Percentiles rank a stretch among this genome's conserved stretches.
phyloP scores from a whole-genome alignment of 2,329 filamentous ascomycete species.

The Calonectria ilicicola region DNA sequence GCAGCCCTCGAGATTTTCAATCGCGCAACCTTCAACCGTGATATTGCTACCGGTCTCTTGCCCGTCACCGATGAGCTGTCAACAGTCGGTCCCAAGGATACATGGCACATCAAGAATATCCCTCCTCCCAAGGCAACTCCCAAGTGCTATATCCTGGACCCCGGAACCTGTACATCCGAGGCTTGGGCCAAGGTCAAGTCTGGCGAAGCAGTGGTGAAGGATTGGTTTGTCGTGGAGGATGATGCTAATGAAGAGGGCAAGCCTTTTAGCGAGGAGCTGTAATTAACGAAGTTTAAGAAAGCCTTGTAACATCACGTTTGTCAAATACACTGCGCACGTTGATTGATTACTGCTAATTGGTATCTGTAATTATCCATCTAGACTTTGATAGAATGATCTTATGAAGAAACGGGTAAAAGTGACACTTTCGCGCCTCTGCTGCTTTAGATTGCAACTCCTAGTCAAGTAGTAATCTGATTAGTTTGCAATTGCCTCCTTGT shows the following conservation, averaged over 20 bases:
- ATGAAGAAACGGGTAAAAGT: too few relatives aligned
- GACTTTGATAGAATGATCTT: too few relatives aligned
- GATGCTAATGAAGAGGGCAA: background rate
- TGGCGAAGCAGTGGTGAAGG: slow-evolving; percentile 63
- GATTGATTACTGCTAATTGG: background rate
- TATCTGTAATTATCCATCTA: too few relatives aligned
- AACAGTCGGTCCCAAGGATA: slow-evolving; percentile 63
- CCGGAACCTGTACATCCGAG: slow-evolving; percentile 67
- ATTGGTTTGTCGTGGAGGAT: slow-evolving; percentile 46
- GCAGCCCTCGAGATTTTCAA: slow-evolving; percentile 69
- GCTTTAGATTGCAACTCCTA: background rate
- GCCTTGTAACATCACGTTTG: too few relatives aligned
- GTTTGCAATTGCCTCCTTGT: background rate
- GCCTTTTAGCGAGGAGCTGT: background rate
- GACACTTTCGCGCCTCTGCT: too few relatives aligned
- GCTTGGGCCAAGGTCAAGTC: slow-evolving; percentile 63
- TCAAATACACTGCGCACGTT: too few relatives aligned
- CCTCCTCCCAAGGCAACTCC: slow-evolving; percentile 58
- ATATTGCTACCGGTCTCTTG: slow-evolving; percentile 65
- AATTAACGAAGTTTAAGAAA: background rate
- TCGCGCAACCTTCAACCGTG: slow-evolving; percentile 66
- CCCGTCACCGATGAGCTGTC: slow-evolving; percentile 64
- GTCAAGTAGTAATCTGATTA: background rate
- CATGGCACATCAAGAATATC: slow-evolving; percentile 70
- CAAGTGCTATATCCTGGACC: slow-evolving; percentile 70